These are phyloP conservation scores for Lophiotrema nucula DNA, from an alignment of 495 filamentous ascomycete species.

Conservation along the genomic window DNA sequence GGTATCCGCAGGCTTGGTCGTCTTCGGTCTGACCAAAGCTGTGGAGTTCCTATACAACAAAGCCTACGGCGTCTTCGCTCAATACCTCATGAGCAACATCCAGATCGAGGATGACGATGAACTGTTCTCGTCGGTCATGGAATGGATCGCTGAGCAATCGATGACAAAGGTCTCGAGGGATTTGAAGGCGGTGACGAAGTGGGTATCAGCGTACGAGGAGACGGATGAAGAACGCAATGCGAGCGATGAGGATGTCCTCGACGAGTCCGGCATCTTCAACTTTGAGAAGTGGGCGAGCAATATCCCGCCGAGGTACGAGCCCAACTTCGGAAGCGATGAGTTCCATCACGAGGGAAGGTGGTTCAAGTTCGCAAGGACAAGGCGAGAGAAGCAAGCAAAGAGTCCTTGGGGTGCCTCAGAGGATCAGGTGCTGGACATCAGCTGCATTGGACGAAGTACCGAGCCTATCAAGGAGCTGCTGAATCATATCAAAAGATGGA, in stretches of 20 bases:
- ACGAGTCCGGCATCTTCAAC: constrained; percentile 36
- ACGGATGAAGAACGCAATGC: constrained; percentile 43
- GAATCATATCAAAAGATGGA: constrained; percentile 49
- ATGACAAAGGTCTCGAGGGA: constrained; percentile 53
- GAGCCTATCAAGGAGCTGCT: constrained; percentile 64
- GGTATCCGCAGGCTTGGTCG: constrained; percentile 58
- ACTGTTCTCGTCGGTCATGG: constrained; percentile 60
- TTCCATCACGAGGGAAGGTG: constrained; percentile 44
- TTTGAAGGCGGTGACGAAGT: constrained; percentile 57
- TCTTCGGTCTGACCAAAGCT: constrained; percentile 39
- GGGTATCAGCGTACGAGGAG: constrained; percentile 51
- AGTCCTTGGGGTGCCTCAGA: background rate
- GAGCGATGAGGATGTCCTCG: constrained; percentile 14
- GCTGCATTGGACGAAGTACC: constrained; percentile 51
- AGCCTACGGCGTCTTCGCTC: constrained; percentile 35
- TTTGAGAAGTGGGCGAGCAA: constrained; percentile 49
- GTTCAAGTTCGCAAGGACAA: constrained; percentile 27
- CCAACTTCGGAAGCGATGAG: constrained; percentile 47
- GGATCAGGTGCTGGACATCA: constrained; percentile 49
- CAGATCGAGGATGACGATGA: constrained; percentile 57
- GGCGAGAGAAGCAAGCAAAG: constrained; percentile 8
- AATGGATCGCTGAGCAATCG: constrained; percentile 58
- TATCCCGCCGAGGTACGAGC: constrained; percentile 50
- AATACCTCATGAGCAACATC: constrained; percentile 56
- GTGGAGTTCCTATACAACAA: constrained; percentile 34